phyloP scores from a whole-genome alignment of 2,329 filamentous ascomycete genomes.

The Clonostachys byssicola region DNA sequence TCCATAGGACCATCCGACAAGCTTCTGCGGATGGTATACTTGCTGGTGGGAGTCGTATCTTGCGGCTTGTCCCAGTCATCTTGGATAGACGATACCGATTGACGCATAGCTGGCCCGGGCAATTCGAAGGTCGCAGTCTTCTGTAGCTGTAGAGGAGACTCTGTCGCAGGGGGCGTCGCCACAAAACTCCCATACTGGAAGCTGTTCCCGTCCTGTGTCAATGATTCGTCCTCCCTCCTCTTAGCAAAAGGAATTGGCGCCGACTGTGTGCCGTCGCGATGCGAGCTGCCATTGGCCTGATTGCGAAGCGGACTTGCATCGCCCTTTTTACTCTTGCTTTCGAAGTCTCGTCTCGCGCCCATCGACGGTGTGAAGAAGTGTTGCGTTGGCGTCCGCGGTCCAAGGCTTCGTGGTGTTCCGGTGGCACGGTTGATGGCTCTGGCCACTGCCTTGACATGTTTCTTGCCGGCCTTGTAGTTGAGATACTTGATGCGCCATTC shows the following conservation, averaged over 20 bases:
- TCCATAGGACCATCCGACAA: conserved; percentile 20
- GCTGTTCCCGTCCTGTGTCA: conserved; percentile 30
- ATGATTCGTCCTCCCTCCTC: conserved; percentile 29
- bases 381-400: conserved; percentile 10
- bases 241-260: conserved; percentile 10
- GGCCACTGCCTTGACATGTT: conserved; percentile 80
- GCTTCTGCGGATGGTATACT: conserved; percentile 23
- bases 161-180: conserved; percentile 29
- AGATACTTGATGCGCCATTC: conserved; percentile 94
- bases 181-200: conserved; percentile 51
- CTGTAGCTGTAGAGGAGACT: conserved; percentile 2
- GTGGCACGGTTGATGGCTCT: conserved; percentile 65
- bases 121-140: conserved; percentile 35
- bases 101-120: conserved; percentile 46
- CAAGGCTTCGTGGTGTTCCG: conserved; percentile 34
- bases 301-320: too few relatives aligned
- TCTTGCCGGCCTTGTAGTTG: conserved; percentile 94
- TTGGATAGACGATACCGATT: conserved; percentile 12
- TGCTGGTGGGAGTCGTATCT: too few relatives aligned
- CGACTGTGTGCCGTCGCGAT: not conserved
- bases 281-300: too few relatives aligned
- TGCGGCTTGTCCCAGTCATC: too few relatives aligned
- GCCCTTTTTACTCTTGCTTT: too few relatives aligned
- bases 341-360: too few relatives aligned
- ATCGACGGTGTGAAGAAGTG: conserved; percentile 14